Evolutionary conservation across 805 yeast species (phyloP).

Genomic region (Metschnikowia kofuensis): DNA sequence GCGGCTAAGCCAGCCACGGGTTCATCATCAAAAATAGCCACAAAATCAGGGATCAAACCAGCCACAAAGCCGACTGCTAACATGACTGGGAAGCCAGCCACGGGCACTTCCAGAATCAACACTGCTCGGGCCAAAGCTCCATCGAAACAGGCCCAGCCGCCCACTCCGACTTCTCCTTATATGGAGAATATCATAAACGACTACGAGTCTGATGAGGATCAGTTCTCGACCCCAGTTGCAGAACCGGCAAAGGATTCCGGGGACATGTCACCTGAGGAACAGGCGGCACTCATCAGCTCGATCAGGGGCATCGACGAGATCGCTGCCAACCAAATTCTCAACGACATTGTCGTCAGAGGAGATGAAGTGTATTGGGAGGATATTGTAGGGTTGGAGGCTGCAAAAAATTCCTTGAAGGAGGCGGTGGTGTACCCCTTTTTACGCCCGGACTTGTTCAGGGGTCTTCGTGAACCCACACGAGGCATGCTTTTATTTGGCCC

Average conservation of each 20-base stretch:
- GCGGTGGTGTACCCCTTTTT: constrained; percentile 94
- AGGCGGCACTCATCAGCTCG: constrained; percentile 41
- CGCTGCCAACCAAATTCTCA: constrained; percentile 80
- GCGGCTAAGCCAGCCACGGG: constrained; percentile 2
- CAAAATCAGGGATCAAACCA: background rate
- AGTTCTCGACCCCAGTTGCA: background rate
- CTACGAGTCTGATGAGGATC: constrained; percentile 18
- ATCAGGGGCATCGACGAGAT: constrained; percentile 70
- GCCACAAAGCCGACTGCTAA: background rate
- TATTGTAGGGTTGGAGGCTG: constrained; percentile 87
- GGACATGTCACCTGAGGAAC: constrained; percentile 23
- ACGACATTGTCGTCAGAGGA: constrained; percentile 84
- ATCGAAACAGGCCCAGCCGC: background rate
- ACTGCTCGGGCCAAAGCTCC: background rate
- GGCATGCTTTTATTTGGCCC: constrained; percentile 98
- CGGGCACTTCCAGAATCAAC: background rate
- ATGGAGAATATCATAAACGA: constrained; percentile 26
- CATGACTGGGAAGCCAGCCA: background rate
- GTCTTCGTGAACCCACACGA: constrained; percentile 88
- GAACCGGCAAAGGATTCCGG: constrained; percentile 1
- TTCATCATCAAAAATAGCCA: background rate
- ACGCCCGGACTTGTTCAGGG: constrained; percentile 88
- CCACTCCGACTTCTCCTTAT: constrained; percentile 21
- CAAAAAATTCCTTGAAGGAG: constrained; percentile 85
- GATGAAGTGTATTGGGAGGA: constrained; percentile 95